Evolutionary conservation across 176 grass and related monocot species (phyloP).

Genomic region (Saccharum officinarum): DNA sequence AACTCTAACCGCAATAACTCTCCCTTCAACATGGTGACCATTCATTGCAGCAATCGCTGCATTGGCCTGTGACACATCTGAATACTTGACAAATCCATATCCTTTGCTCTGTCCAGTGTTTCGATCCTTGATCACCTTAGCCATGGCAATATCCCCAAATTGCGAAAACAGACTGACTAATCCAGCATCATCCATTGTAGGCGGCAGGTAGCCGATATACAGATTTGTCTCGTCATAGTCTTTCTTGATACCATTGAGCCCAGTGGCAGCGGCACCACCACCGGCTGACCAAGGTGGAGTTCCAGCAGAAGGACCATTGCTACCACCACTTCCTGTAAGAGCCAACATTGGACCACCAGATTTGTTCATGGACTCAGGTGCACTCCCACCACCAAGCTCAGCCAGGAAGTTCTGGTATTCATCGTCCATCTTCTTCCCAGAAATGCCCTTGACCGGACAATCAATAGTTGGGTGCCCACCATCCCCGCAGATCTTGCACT

Average conservation of each 20-base stretch:
- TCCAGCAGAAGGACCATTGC: constrained; percentile 1
- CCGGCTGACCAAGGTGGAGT: constrained; percentile 47
- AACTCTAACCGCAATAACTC: constrained; percentile 81
- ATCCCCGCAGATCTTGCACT: constrained; percentile 93
- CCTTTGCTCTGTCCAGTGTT: constrained; percentile 84
- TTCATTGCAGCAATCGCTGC: constrained; percentile 84
- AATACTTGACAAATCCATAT: constrained; percentile 93
- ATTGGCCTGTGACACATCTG: constrained; percentile 89
- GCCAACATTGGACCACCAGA: constrained; percentile 61
- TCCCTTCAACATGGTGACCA: constrained; percentile 80
- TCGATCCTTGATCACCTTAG: constrained; percentile 95
- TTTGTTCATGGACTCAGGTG: constrained; percentile 80
- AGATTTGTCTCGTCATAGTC: constrained; percentile 92
- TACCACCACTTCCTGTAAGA: constrained; percentile 41
- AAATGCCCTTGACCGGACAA: constrained; percentile 82
- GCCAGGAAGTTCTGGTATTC: constrained; percentile 97
- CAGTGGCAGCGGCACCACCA: constrained; percentile 23
- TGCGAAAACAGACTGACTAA: constrained; percentile 72
- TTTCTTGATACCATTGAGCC: constrained; percentile 65
- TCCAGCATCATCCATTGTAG: constrained; percentile 79
- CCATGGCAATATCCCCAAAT: constrained; percentile 93
- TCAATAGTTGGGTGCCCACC: constrained; percentile 96
- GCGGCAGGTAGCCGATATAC: constrained; percentile 87
- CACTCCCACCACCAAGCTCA: constrained; percentile 90
- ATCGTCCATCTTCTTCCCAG: constrained; percentile 96